These are phyloP conservation scores for Jamesozyma jinghongensis DNA, from an alignment of 805 yeast genomes.

Conservation along the genomic window DNA sequence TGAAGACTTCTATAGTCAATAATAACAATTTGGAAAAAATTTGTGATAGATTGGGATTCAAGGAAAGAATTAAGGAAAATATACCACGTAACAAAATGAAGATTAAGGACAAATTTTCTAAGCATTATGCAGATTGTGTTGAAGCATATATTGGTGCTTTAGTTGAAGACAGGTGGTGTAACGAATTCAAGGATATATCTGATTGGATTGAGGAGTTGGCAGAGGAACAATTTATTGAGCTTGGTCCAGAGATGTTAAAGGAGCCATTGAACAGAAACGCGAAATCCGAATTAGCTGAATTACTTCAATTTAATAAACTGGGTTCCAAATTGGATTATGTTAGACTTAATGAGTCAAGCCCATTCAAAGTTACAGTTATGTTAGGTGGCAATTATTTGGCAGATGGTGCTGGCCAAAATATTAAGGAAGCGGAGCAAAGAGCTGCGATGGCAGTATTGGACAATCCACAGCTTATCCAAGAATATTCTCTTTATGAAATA, in stretches of 20 bases:
- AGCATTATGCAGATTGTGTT: conserved; percentile 63
- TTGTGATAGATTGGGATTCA: conserved; percentile 55
- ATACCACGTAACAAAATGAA: conserved; percentile 37
- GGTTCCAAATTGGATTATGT: conserved; percentile 14
- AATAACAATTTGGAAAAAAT: conserved; percentile 60
- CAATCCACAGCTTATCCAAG: conserved; percentile 45
- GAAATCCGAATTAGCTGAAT: conserved; percentile 60
- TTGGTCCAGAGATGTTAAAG: conserved; percentile 11
- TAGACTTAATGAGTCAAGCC: conserved; percentile 24
- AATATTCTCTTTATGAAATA: conserved; percentile 30
- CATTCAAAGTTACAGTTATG: conserved; percentile 52
- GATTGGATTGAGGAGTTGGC: conserved; percentile 46
- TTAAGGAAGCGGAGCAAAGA: conserved; percentile 63
- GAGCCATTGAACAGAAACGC: conserved; percentile 47
- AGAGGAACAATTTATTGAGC: conserved; percentile 11
- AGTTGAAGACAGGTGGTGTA: conserved; percentile 36
- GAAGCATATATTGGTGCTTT: conserved; percentile 89
- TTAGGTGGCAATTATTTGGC: conserved; percentile 53
- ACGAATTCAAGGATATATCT: conserved; percentile 37
- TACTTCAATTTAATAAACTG: conserved; percentile 35
- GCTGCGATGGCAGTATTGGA: conserved; percentile 74
- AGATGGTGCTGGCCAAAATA: conserved; percentile 52
- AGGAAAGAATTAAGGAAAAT: conserved; percentile 41
- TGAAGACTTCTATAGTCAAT: conserved; percentile 57
- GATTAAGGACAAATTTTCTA: conserved; percentile 47